Percentiles rank a stretch among this genome's conserved stretches.
Evolutionary conservation across 2,329 filamentous ascomycete species (phyloP).

Genomic region (Pseudogymnoascus sp.): DNA sequence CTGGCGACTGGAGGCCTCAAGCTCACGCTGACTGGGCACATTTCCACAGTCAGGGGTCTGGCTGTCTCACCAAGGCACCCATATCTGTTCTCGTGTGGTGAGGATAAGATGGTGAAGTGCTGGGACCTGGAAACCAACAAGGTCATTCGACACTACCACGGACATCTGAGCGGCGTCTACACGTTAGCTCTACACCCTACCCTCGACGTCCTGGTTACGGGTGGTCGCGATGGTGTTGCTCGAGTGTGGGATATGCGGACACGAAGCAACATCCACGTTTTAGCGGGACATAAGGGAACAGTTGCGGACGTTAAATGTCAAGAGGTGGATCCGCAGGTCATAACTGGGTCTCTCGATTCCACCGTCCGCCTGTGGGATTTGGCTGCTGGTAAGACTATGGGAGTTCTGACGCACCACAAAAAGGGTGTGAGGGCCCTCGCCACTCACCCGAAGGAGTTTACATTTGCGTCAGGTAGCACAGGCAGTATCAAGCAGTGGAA

Average conservation of each 20-base stretch:
- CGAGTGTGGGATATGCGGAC: slow-evolving; percentile 99
- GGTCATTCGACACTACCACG: slow-evolving; percentile 95
- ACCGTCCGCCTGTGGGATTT: slow-evolving; percentile 93
- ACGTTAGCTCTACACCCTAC: slow-evolving; percentile 89
- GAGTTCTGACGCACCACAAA: slow-evolving; percentile 95
- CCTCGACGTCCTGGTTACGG: slow-evolving; percentile 88
- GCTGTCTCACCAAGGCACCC: slow-evolving; percentile 90
- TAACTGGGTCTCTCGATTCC: slow-evolving; percentile 84
- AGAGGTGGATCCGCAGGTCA: slow-evolving; percentile 92
- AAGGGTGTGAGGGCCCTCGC: slow-evolving; percentile 85
- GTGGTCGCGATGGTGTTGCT: slow-evolving; percentile 87
- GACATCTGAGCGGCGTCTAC: slow-evolving; percentile 93
- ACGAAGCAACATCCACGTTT: slow-evolving; percentile 87
- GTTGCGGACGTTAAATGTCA: slow-evolving; percentile 86
- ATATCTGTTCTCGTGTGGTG: slow-evolving; percentile 94
- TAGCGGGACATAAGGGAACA: slow-evolving; percentile 84
- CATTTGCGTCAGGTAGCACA: slow-evolving; percentile 87
- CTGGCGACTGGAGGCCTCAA: slow-evolving; percentile 77
- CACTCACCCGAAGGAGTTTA: slow-evolving; percentile 86
- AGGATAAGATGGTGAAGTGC: slow-evolving; percentile 99
- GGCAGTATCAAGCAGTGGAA: slow-evolving; percentile 99
- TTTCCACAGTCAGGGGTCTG: slow-evolving; percentile 84
- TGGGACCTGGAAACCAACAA: slow-evolving; percentile 99
- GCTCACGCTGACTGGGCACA: slow-evolving; percentile 86
- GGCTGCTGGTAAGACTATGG: slow-evolving; percentile 92